These are phyloP conservation scores for Microsporum ferrugineum DNA, from an alignment of 2,329 filamentous ascomycete genomes.

Conservation along the genomic window DNA sequence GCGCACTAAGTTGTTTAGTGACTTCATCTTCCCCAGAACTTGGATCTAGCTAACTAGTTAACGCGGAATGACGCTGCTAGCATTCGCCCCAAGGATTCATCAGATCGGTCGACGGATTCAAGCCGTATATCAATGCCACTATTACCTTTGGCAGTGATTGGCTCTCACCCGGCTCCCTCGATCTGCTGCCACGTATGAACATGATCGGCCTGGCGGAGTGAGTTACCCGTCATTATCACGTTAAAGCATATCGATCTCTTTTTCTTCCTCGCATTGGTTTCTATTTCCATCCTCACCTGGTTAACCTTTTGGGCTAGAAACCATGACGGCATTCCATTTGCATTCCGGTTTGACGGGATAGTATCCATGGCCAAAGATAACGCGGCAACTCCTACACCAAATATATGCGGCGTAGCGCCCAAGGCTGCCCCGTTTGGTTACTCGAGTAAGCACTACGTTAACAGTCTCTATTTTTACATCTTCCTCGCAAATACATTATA, in stretches of 20 bases:
- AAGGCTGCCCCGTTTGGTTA: slow-evolving; percentile 1
- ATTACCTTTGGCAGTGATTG: slow-evolving; percentile 5
- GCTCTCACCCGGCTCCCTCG: background rate
- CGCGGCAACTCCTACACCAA: background rate
- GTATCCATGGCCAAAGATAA: background rate
- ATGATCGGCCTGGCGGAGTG: slow-evolving; percentile 5
- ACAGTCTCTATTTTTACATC: background rate
- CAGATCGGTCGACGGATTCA: slow-evolving; percentile 5
- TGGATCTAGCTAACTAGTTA: slow-evolving; percentile 1
- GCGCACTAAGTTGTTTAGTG: background rate
- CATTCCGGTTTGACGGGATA: slow-evolving; percentile 3
- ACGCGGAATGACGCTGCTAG: background rate
- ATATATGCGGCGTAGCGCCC: background rate
- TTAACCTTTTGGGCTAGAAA: background rate
- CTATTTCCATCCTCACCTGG: background rate
- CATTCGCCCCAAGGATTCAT: background rate
- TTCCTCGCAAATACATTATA: background rate
- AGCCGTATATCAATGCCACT: slow-evolving; percentile 4
- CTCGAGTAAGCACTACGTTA: background rate
- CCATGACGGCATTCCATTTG: slow-evolving; percentile 4
- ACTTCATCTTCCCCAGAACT: background rate
- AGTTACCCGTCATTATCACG: background rate
- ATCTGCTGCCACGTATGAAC: background rate
- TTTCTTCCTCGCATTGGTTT: background rate
- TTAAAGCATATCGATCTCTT: background rate